These are phyloP conservation scores for Triglochin maritima DNA, from an alignment of 106 monocot genomes.

Conservation along the genomic window DNA sequence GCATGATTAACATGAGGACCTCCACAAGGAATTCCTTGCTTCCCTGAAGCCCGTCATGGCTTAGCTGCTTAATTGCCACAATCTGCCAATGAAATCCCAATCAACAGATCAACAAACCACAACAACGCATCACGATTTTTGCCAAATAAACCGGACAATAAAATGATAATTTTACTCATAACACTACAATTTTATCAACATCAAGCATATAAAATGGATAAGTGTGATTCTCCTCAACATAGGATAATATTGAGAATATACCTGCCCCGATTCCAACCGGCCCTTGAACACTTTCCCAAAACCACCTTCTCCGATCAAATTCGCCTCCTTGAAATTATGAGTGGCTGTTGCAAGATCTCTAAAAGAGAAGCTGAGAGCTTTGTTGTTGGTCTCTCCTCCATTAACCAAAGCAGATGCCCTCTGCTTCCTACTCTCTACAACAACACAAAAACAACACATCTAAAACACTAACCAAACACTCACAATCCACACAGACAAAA, in stretches of 20 bases:
- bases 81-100: conserved; percentile 22
- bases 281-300: conserved; percentile 89
- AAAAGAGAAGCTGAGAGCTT: conserved; percentile 56
- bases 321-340: conserved; percentile 51
- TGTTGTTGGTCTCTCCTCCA: conserved; percentile 6
- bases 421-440: too few species aligned
- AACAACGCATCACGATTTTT: too few species aligned
- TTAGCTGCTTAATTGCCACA: conserved; percentile 77
- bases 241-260: neutral
- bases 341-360: conserved; percentile 69
- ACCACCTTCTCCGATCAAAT: conserved; percentile 85
- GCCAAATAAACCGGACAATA: too few species aligned
- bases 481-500: too few species aligned
- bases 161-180: too few species aligned
- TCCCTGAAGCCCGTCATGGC: conserved; percentile 61
- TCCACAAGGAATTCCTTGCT: conserved; percentile 74
- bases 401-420: neutral
- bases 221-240: too few species aligned
- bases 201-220: too few species aligned
- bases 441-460: neutral
- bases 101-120: neutral
- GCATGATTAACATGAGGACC: conserved; percentile 59
- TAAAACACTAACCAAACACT: too few species aligned
- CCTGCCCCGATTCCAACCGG: conserved; percentile 45
- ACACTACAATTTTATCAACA: too few species aligned